Evolutionary conservation across 2,329 filamentous ascomycete species (phyloP).

Genomic region (Verticillium isaacii): DNA sequence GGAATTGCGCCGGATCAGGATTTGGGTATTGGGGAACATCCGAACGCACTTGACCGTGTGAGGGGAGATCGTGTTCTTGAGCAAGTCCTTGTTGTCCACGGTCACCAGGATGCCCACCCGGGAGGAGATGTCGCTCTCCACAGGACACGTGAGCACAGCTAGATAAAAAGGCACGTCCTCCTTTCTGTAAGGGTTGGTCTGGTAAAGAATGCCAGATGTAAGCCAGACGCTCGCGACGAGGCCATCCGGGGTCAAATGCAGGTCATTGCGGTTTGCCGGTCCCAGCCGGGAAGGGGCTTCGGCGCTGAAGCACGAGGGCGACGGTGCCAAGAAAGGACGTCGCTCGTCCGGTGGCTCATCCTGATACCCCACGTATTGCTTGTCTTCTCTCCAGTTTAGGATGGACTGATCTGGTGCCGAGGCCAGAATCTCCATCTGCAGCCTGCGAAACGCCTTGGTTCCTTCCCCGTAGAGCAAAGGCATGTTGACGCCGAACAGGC

Average conservation of each 20-base stretch:
- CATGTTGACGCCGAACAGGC: conserved; percentile 26
- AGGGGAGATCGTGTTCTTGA: too few relatives aligned
- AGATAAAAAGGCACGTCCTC: background rate
- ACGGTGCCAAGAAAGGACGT: background rate
- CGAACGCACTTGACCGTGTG: background rate
- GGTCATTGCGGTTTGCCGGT: background rate
- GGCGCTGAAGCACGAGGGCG: background rate
- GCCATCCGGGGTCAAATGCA: background rate
- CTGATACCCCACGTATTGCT: background rate
- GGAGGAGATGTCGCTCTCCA: background rate
- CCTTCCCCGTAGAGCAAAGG: conserved; percentile 25
- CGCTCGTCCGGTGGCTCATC: background rate
- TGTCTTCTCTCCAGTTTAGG: conserved; percentile 17
- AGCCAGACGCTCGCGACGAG: background rate
- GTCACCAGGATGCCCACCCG: background rate
- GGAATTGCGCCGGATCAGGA: too few relatives aligned
- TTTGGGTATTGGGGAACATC: too few relatives aligned
- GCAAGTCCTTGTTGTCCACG: background rate
- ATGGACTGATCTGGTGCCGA: conserved; percentile 26
- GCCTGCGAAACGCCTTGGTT: conserved; percentile 23
- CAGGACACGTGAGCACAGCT: background rate
- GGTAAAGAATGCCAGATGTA: background rate
- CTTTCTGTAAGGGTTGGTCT: background rate
- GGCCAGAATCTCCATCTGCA: conserved; percentile 29
- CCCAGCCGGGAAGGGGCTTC: background rate